Conservation (phyloP, 495 filamentous ascomycete genomes). For the Hyaloscypha bicolor region DNA sequence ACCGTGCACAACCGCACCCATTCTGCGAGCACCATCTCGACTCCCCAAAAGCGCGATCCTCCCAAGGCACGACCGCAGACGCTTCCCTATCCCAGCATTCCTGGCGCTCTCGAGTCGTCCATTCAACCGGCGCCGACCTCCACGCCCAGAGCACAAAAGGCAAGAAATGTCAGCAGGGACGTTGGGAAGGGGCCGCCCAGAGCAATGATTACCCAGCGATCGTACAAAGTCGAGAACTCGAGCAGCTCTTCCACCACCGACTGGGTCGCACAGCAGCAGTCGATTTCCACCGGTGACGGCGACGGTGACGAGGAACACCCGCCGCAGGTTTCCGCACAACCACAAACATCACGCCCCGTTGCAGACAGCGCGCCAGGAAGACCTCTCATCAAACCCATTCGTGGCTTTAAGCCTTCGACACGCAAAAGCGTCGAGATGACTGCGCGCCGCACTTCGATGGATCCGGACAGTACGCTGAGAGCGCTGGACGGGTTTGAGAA, state of each 20-base stretch:
- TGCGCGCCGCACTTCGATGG: slow-evolving; percentile 41
- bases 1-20: slow-evolving; percentile 1
- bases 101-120: background rate
- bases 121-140: background rate
- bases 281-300: slow-evolving; percentile 1
- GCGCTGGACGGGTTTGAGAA: slow-evolving; percentile 46
- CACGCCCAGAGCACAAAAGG: background rate
- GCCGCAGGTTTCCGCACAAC: slow-evolving; percentile 17
- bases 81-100: background rate
- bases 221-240: slow-evolving; percentile 20
- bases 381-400: slow-evolving; percentile 47
- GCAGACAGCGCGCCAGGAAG: slow-evolving; percentile 3
- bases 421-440: slow-evolving; percentile 53
- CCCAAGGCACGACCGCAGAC: background rate
- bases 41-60: background rate
- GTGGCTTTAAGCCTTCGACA: slow-evolving; percentile 52
- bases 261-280: slow-evolving; percentile 33
- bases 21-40: slow-evolving; percentile 9
- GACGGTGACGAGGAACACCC: slow-evolving; percentile 14
- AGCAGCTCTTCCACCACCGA: slow-evolving; percentile 14
- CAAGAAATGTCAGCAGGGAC: slow-evolving; percentile 7
- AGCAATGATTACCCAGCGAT: slow-evolving; percentile 36
- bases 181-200: slow-evolving; percentile 13
- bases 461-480: slow-evolving; percentile 50
- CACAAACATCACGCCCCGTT: slow-evolving; percentile 15